These are phyloP conservation scores for Rhodofomes roseus DNA, from an alignment of 1,284 basidiomycete species.

Conservation along the genomic window DNA sequence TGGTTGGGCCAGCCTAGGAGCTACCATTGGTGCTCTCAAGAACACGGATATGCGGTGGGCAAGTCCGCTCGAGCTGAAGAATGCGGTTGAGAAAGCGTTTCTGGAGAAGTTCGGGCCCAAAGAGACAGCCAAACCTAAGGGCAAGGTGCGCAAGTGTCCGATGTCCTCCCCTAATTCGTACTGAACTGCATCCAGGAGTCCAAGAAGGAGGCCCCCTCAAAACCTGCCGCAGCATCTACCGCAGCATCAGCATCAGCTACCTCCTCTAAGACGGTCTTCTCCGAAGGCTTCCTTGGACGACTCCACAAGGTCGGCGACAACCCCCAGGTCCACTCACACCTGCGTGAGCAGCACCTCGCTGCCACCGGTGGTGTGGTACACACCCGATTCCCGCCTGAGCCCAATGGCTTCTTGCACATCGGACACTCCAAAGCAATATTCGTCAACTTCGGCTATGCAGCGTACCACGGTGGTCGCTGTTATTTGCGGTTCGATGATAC, in stretches of 20 bases:
- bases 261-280: conserved; percentile 72
- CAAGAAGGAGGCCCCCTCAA: conserved; percentile 43
- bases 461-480: conserved; percentile 85
- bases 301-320: conserved; percentile 96
- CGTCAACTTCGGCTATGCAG: conserved; percentile 97
- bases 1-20: conserved; percentile 76
- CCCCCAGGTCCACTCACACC: conserved; percentile 77
- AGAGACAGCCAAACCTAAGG: conserved; percentile 63
- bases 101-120: conserved; percentile 78
- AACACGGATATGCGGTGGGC: conserved; percentile 85
- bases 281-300: conserved; percentile 91
- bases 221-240: conserved; percentile 30
- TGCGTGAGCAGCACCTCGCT: conserved; percentile 81
- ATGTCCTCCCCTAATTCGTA: too few species aligned
- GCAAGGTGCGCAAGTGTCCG: conserved; percentile 48
- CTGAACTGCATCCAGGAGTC: conserved; percentile 40
- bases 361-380: conserved; percentile 84
- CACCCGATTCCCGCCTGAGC: conserved; percentile 98
- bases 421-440: conserved; percentile 99
- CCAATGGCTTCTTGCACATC: conserved; percentile 95
- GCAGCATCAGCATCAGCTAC: conserved; percentile 32
- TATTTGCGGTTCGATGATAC: conserved; percentile 98
- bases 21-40: conserved; percentile 72
- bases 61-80: conserved; percentile 86
- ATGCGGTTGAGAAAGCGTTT: conserved; percentile 79